Conservation (phyloP, 2,329 filamentous ascomycete species). For the Cordyceps farinosa region DNA sequence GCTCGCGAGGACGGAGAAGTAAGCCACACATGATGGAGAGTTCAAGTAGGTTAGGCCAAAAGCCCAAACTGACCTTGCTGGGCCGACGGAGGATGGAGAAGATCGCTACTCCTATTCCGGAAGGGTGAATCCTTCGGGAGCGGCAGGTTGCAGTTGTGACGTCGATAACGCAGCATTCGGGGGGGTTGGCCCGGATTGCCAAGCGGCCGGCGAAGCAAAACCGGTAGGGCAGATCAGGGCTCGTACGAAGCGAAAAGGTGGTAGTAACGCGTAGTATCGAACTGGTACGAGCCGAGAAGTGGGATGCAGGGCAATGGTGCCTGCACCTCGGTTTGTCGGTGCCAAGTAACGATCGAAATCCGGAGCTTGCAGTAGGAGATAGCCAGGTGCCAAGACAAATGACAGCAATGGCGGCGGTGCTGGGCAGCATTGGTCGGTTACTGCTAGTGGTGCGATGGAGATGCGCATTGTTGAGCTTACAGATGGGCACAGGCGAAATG, state of each 20-base stretch:
- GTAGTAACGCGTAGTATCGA: neutral
- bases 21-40: too few species aligned
- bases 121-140: neutral
- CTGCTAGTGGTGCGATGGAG: neutral
- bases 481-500: neutral
- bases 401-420: neutral
- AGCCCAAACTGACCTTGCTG: neutral
- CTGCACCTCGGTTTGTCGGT: too few species aligned
- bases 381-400: constrained; percentile 1
- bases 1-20: too few species aligned
- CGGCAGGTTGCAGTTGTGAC: neutral
- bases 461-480: neutral
- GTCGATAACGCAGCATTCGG: constrained; percentile 9
- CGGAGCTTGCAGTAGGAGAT: neutral
- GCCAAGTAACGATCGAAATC: too few species aligned
- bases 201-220: neutral
- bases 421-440: too few species aligned
- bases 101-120: neutral
- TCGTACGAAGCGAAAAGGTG: neutral
- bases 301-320: too few species aligned
- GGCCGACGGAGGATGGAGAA: neutral
- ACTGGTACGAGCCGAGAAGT: neutral
- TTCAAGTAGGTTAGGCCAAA: too few species aligned
- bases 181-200: constrained; percentile 1
- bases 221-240: neutral